Conservation (phyloP, 2,329 filamentous ascomycete genomes). For the Colletotrichum limetticola region DNA sequence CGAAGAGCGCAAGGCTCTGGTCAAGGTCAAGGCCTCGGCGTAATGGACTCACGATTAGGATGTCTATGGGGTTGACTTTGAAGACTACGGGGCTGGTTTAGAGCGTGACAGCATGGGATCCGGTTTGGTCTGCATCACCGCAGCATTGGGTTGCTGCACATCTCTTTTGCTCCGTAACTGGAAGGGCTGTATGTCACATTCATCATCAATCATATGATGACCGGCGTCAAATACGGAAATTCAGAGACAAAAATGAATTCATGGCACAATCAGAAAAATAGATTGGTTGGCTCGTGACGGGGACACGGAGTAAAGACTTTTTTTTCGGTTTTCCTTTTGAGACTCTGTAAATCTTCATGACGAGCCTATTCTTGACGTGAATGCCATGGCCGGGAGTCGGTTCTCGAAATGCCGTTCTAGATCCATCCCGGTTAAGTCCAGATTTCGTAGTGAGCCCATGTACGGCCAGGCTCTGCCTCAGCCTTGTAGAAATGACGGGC, state of each 20-base stretch:
- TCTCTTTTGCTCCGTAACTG: conserved; percentile 65
- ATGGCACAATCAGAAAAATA: conserved; percentile 39
- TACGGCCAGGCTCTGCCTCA: neutral
- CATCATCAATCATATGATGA: conserved; percentile 62
- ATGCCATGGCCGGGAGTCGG: neutral
- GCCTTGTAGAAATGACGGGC: conserved; percentile 1
- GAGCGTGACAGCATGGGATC: conserved; percentile 45
- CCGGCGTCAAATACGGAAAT: conserved; percentile 75
- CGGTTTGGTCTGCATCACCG: conserved; percentile 56
- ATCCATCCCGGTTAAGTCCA: neutral
- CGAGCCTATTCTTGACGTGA: conserved; percentile 2
- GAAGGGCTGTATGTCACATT: conserved; percentile 74
- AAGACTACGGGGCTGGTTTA: conserved; percentile 36
- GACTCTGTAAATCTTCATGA: conserved; percentile 30
- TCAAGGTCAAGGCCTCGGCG: conserved; percentile 88
- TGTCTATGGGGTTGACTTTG: conserved; percentile 34
- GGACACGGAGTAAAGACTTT: conserved; percentile 35
- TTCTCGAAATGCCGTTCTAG: neutral
- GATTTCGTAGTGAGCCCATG: neutral
- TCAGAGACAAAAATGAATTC: conserved; percentile 57
- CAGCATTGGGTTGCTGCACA: conserved; percentile 68
- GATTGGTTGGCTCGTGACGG: conserved; percentile 35
- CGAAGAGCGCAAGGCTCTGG: conserved; percentile 95
- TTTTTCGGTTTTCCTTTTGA: conserved; percentile 19
- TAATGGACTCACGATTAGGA: conserved; percentile 55